Conservation (phyloP, 768 basidiomycete genomes). For the Lentinula edodes region DNA sequence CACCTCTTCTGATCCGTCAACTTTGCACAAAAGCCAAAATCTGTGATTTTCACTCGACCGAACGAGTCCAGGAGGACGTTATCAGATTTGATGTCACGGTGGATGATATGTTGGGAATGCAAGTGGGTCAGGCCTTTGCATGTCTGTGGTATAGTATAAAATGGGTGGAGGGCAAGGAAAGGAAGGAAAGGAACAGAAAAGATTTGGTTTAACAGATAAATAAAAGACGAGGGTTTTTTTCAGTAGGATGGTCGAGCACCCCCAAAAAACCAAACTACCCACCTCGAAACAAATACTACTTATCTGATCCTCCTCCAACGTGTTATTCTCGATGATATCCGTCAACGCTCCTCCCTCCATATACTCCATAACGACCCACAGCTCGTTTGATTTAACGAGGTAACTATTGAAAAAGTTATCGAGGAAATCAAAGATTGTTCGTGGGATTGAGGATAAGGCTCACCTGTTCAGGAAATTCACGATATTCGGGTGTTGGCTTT, state of each 20-base stretch:
- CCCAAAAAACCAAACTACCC: constrained; percentile 17
- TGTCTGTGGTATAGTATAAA: constrained; percentile 48
- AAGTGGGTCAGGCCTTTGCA: constrained; percentile 93
- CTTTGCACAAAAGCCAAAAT: constrained; percentile 96
- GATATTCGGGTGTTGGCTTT: constrained; percentile 94
- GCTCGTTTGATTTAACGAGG: constrained; percentile 79
- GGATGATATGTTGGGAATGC: constrained; percentile 92
- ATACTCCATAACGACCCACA: constrained; percentile 99
- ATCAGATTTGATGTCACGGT: constrained; percentile 96
- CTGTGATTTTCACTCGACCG: constrained; percentile 96
- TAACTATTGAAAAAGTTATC: constrained; percentile 41
- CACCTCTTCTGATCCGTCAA: constrained; percentile 53
- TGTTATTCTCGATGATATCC: constrained; percentile 96
- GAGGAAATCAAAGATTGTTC: not conserved
- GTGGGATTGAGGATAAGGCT: not conserved
- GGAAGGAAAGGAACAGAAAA: too few relatives aligned
- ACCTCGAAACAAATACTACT: constrained; percentile 90
- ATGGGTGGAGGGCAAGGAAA: not conserved
- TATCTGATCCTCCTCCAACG: constrained; percentile 92
- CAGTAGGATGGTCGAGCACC: too few relatives aligned
- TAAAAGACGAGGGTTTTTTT: not conserved
- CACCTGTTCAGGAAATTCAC: constrained; percentile 81
- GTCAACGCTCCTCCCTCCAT: constrained; percentile 98
- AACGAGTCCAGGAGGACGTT: constrained; percentile 91
- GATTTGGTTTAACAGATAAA: too few relatives aligned